phyloP scores from a whole-genome alignment of 805 yeast genomes.

The Candida sithepensis region DNA sequence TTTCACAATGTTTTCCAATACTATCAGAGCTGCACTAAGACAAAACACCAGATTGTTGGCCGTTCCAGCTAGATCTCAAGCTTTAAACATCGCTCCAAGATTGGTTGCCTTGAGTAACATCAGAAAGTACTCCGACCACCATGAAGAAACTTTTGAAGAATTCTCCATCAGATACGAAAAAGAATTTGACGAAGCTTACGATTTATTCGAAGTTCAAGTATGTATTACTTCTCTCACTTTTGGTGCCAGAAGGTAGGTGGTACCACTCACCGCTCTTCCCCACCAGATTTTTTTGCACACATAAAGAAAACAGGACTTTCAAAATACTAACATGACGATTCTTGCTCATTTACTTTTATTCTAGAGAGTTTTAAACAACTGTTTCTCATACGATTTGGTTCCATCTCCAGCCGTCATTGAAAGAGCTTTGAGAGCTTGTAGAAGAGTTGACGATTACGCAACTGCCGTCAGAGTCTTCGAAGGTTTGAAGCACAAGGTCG shows the following conservation, averaged over 20 bases:
- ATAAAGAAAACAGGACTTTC: too few relatives aligned
- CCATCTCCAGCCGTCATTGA: conserved; percentile 97
- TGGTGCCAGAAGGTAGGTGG: background rate
- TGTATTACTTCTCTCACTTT: conserved; percentile 12
- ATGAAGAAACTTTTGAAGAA: conserved; percentile 93
- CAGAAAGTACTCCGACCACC: conserved; percentile 73
- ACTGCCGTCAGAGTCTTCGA: conserved; percentile 98
- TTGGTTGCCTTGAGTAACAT: conserved; percentile 21
- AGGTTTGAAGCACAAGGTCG: conserved; percentile 95
- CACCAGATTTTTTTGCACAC: too few relatives aligned
- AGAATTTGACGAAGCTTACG: conserved; percentile 93
- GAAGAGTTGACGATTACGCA: conserved; percentile 98
- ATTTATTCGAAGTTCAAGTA: conserved; percentile 74
- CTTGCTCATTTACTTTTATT: background rate
- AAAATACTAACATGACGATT: conserved; percentile 23
- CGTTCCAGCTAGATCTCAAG: conserved; percentile 17
- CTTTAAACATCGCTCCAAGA: conserved; percentile 16
- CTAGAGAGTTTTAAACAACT: conserved; percentile 90
- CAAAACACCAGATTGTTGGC: conserved; percentile 28
- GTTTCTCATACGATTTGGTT: conserved; percentile 96
- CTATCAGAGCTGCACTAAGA: conserved; percentile 34
- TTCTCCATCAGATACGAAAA: conserved; percentile 87
- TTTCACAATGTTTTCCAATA: conserved; percentile 30
- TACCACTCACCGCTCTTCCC: background rate
- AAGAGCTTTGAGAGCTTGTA: conserved; percentile 94